Base-by-base conservation (phyloP, 805 yeast genomes). In the Saccharomycopsis sp. region DNA sequence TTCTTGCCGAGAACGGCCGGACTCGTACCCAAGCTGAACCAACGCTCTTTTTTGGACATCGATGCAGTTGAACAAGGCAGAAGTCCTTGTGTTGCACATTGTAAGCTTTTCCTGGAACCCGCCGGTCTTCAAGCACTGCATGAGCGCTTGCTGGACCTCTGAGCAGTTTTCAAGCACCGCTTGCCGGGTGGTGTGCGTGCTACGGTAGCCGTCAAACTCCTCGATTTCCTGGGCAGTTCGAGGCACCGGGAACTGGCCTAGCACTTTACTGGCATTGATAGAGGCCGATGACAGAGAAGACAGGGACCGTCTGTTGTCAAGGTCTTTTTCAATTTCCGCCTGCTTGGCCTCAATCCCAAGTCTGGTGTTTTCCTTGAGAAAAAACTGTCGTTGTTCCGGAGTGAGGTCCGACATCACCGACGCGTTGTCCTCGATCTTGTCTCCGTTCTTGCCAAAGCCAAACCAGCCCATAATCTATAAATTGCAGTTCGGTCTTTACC, bases 121-220 rank as follows among this genome's bases (percentile, higher is more conserved):
- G 5, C 50, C 50, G 29, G 27, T 38, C 23, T 38, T 39, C 42
- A 46, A 34, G 30, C 50, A 46, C 12, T 38, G 32, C 13, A 46
- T 20, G 9, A 46, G 17, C 13, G 37, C 20, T 32, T 34, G 19
- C 21, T 46, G 50, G 12, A 46, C 26, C 38, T 46, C 50, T 3
- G 50, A 37, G 33, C 50, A 46, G 30, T 46, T 46, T 20, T 46
- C 48, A n/a, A 46, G 36, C 15, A 43, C 36, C 9, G 42, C 43
- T 22, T 30, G 33, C 17, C 41, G 30, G 27, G 18, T 32, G 16
- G 31, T 35, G n/a, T 43, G 27, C 9, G 9, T 16, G 4, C 15
- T 29, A 26, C 34, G 39, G 23, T 43, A 46, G 9, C 26, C 26
- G 17, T 46, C 43, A 7, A 46, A 37, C 12, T 43, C 42, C 17